These are phyloP conservation scores for Annona squamosa DNA, from an alignment of 164 flowering plant genomes.

Conservation along the genomic window DNA sequence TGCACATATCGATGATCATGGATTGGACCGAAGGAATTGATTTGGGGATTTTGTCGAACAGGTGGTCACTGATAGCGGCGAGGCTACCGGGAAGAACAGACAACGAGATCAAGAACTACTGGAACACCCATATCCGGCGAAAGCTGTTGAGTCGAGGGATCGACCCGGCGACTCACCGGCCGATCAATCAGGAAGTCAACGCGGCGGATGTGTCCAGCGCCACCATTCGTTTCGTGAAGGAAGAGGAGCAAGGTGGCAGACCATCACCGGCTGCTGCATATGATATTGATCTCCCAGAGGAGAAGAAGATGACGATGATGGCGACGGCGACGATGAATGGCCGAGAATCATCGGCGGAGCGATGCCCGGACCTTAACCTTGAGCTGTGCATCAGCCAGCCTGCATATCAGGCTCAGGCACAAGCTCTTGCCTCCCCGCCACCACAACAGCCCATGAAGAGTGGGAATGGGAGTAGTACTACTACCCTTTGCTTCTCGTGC, in stretches of 20 bases:
- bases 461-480: constrained; percentile 8
- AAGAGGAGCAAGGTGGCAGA: constrained; percentile 28
- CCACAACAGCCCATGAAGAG: constrained; percentile 22
- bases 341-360: constrained; percentile 17
- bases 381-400: constrained; percentile 87
- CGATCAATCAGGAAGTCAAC: constrained; percentile 43
- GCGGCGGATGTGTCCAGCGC: constrained; percentile 14
- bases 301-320: constrained; percentile 7
- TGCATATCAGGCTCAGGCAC: constrained; percentile 19
- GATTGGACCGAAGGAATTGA: too few relatives aligned
- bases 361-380: constrained; percentile 69
- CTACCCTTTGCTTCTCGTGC: constrained; percentile 53
- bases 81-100: constrained; percentile 82
- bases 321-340: background rate
- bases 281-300: background rate
- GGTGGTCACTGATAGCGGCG: constrained; percentile 55
- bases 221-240: constrained; percentile 38
- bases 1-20: too few relatives aligned
- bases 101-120: constrained; percentile 82
- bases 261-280: background rate
- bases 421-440: too few relatives aligned
- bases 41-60: background rate
- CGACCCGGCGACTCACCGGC: constrained; percentile 68
- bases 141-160: constrained; percentile 73
- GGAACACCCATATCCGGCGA: constrained; percentile 85